Percentiles rank a stretch among this genome's conserved stretches.
These are phyloP conservation scores for Stephania cephalantha DNA, from an alignment of 164 flowering plant species.

Conservation along the genomic window DNA sequence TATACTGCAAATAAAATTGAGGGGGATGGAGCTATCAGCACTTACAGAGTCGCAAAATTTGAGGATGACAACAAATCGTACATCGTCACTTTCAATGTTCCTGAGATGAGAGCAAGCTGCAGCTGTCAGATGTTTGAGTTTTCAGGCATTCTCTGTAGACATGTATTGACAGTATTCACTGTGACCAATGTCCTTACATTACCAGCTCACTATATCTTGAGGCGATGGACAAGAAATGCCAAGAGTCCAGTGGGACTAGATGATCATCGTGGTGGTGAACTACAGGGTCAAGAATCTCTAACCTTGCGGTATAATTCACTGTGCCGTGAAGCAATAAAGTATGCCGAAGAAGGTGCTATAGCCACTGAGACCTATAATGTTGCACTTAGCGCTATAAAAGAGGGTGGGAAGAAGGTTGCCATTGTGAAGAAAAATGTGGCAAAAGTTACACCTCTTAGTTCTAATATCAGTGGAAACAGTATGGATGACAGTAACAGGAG, in stretches of 20 bases:
- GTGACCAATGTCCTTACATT: slow-evolving; percentile 63
- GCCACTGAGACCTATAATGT: slow-evolving; percentile 54
- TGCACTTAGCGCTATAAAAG: slow-evolving; percentile 47
- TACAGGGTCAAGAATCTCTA: slow-evolving; percentile 29
- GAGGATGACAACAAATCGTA: slow-evolving; percentile 52
- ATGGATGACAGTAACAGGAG: slow-evolving; percentile 29
- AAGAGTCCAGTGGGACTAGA: slow-evolving; percentile 28
- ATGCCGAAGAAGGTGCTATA: slow-evolving; percentile 54
- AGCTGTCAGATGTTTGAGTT: slow-evolving; percentile 72
- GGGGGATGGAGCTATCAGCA: slow-evolving; percentile 42
- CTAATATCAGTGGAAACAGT: slow-evolving; percentile 27
- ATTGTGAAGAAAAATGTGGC: slow-evolving; percentile 41
- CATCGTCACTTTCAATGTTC: slow-evolving; percentile 35
- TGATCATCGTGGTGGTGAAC: slow-evolving; percentile 28
- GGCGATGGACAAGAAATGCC: slow-evolving; percentile 68
- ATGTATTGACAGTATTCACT: slow-evolving; percentile 55
- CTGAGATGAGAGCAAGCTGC: slow-evolving; percentile 47
- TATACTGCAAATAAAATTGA: slow-evolving; percentile 54
- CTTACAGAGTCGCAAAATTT: slow-evolving; percentile 56
- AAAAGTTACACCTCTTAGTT: slow-evolving; percentile 30
- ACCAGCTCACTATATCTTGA: slow-evolving; percentile 59
- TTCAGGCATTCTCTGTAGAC: slow-evolving; percentile 58
- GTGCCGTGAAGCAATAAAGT: slow-evolving; percentile 48
- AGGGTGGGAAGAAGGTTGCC: slow-evolving; percentile 44
- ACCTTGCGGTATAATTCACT: slow-evolving; percentile 41